Evolutionary conservation across 345 rosid species (phyloP).

Genomic region (Lepidium didymum): DNA sequence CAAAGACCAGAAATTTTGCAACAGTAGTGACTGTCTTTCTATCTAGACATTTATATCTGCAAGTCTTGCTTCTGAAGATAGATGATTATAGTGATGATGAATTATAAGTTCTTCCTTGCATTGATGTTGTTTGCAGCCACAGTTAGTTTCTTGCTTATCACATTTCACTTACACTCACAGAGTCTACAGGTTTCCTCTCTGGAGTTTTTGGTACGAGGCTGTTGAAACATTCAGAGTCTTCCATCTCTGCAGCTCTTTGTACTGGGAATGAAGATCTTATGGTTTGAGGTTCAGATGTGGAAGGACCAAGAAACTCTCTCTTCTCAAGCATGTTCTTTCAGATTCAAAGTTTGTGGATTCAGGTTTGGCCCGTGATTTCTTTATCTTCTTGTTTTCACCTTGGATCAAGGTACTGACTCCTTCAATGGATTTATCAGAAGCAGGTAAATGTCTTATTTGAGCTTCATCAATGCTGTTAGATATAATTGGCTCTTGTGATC

Average conservation of each 20-base stretch:
- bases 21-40: background rate
- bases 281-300: slow-evolving; percentile 5
- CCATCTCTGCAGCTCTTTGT: background rate
- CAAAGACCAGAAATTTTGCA: slow-evolving; percentile 25
- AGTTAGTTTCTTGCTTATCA: slow-evolving; percentile 9
- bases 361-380: background rate
- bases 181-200: background rate
- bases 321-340: background rate
- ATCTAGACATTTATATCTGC: background rate
- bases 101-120: slow-evolving; percentile 21
- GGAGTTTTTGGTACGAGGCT: background rate
- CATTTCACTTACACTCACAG: background rate
- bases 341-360: background rate
- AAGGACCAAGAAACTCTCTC: slow-evolving; percentile 8
- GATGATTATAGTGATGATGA: slow-evolving; percentile 12
- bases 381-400: background rate
- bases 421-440: background rate
- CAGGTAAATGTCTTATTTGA: background rate
- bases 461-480: slow-evolving; percentile 4
- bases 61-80: slow-evolving; percentile 6
- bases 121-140: slow-evolving; percentile 30
- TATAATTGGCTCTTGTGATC: background rate
- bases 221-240: background rate
- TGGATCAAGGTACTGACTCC: slow-evolving; percentile 1
- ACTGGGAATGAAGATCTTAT: background rate